Conservation (phyloP, 2,329 filamentous ascomycete species). For the Pestalotiopsis sp. region DNA sequence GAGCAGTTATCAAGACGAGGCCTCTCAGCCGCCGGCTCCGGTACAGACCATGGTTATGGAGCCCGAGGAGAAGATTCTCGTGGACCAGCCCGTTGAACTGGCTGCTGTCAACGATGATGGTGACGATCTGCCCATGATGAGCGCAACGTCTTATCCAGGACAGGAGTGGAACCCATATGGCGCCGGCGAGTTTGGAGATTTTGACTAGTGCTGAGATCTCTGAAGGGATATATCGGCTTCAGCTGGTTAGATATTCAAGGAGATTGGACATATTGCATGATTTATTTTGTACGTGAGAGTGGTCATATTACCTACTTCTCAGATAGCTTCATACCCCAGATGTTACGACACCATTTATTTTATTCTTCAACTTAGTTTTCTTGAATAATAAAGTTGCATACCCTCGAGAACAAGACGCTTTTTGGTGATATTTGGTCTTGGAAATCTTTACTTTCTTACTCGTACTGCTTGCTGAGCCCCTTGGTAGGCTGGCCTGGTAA, state of each 20-base stretch:
- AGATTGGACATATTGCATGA: not conserved
- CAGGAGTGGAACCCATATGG: conserved; percentile 56
- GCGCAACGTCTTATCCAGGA: conserved; percentile 57
- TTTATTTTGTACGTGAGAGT: not conserved
- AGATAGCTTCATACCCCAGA: not conserved
- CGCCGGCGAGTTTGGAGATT: conserved; percentile 36
- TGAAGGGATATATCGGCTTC: not conserved
- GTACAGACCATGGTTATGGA: conserved; percentile 19
- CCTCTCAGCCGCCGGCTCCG: not conserved
- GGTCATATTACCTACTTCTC: not conserved
- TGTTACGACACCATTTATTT: not conserved
- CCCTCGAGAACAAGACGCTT: too few relatives aligned
- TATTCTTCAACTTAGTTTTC: not conserved
- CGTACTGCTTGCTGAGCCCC: too few relatives aligned
- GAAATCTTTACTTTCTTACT: too few relatives aligned
- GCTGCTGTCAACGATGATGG: conserved; percentile 30
- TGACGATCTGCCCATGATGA: conserved; percentile 51
- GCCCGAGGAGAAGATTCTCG: conserved; percentile 40
- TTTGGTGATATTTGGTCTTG: too few relatives aligned
- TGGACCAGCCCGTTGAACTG: conserved; percentile 31
- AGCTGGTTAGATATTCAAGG: not conserved
- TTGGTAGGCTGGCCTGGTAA: too few relatives aligned
- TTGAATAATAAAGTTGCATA: too few relatives aligned
- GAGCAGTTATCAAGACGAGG: conserved; percentile 12
- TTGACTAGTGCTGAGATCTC: not conserved